Evolutionary conservation across 331 rosid species (phyloP).

Genomic region (Malus hybrid): DNA sequence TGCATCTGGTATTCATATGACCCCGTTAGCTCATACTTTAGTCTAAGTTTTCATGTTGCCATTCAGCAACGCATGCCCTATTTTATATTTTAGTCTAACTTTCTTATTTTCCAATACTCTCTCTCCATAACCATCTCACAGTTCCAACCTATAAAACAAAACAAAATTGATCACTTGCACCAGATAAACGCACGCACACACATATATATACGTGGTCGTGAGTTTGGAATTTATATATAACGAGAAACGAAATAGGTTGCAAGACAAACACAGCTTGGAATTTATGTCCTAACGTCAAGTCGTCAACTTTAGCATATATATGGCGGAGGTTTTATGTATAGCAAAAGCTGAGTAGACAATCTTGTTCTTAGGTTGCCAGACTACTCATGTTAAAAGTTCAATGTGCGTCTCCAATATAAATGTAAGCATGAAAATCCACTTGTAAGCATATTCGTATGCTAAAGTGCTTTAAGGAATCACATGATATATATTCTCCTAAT

Average conservation of each 20-base stretch:
- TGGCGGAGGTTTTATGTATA: neutral
- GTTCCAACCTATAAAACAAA: neutral
- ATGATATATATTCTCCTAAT: conserved; percentile 14
- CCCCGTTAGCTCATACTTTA: too few species aligned
- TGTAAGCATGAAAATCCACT: neutral
- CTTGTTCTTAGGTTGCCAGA: neutral
- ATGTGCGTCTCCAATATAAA: neutral
- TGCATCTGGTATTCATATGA: too few species aligned
- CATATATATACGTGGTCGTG: too few species aligned
- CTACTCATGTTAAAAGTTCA: neutral
- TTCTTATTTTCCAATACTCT: neutral
- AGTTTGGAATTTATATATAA: too few species aligned
- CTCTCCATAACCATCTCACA: neutral
- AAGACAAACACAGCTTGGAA: neutral
- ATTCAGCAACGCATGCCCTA: conserved; percentile 18
- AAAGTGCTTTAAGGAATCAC: conserved; percentile 37
- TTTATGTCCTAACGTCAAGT: neutral
- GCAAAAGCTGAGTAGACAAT: neutral
- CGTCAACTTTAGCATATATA: neutral
- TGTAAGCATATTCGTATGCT: conserved; percentile 24
- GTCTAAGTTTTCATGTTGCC: neutral
- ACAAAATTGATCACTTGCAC: neutral
- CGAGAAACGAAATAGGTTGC: neutral
- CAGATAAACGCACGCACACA: neutral
- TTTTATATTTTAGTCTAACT: neutral